A percentile compares a stretch with the other conserved stretches of the same genome.
phyloP scores from a whole-genome alignment of 495 filamentous ascomycete genomes.

The Daldinia childiae region DNA sequence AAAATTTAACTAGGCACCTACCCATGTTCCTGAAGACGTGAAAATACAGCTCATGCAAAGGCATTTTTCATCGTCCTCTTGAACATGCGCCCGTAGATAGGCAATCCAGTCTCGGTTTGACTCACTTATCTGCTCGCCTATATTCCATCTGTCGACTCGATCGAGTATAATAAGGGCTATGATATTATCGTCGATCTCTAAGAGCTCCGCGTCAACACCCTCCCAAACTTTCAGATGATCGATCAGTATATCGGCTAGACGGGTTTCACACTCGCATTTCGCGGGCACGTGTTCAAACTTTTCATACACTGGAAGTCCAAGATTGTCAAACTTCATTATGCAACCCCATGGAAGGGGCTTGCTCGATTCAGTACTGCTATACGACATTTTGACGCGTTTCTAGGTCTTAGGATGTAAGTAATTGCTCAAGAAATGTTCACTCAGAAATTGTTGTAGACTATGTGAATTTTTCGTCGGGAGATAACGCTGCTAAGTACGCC shows the following conservation, averaged over 20 bases:
- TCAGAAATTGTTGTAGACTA: not conserved
- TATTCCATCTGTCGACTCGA: constrained; percentile 13
- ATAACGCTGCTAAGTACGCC: not conserved
- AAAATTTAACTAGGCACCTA: too few species aligned
- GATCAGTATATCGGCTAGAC: constrained; percentile 2
- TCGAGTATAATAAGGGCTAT: not conserved
- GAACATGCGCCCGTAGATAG: not conserved
- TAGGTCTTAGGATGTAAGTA: too few species aligned
- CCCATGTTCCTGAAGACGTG: not conserved
- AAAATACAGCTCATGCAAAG: not conserved
- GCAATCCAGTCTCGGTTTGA: not conserved
- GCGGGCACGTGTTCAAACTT: not conserved
- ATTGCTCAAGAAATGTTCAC: too few species aligned
- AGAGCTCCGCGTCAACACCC: not conserved
- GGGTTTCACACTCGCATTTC: constrained; percentile 2
- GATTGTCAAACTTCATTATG: not conserved
- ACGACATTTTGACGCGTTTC: not conserved
- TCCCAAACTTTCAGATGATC: constrained; percentile 4
- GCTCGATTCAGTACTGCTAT: not conserved
- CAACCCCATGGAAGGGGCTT: not conserved
- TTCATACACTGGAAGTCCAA: constrained; percentile 12
- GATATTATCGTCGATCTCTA: constrained; percentile 2
- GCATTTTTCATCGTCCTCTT: not conserved
- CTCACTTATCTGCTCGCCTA: not conserved
- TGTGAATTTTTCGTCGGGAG: not conserved